Conservation (phyloP, 2,329 filamentous ascomycete genomes). For the Aspergillus oerlinghausenensis region DNA sequence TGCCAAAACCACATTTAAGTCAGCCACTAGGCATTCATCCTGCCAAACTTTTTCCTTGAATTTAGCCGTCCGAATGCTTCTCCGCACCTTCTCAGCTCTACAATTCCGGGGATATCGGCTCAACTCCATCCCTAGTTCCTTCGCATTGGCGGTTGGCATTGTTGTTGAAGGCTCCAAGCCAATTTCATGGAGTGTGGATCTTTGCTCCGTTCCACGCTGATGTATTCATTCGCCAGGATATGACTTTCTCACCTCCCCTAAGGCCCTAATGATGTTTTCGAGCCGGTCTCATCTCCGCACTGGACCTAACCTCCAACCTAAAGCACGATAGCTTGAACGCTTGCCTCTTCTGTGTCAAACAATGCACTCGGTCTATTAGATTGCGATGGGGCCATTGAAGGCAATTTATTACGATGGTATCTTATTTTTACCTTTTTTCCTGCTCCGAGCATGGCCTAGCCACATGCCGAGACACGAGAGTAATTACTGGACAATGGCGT, state of each 20-base stretch:
- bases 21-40: background rate
- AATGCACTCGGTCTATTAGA: background rate
- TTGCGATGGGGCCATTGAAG: background rate
- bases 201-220: background rate
- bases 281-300: conserved; percentile 2
- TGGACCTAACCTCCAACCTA: background rate
- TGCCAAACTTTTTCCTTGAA: background rate
- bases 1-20: background rate
- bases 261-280: background rate
- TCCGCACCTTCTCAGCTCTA: background rate
- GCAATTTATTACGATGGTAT: background rate
- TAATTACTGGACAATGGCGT: background rate
- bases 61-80: background rate
- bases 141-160: background rate
- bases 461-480: background rate
- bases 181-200: background rate
- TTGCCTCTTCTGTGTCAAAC: background rate
- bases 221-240: background rate
- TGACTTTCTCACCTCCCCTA: background rate
- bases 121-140: background rate
- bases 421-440: background rate
- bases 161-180: background rate
- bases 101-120: background rate
- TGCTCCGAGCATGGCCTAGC: background rate
- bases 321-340: background rate